Evolutionary conservation across 2,329 filamentous ascomycete species (phyloP).

Genomic region (Talaromyces sp.): DNA sequence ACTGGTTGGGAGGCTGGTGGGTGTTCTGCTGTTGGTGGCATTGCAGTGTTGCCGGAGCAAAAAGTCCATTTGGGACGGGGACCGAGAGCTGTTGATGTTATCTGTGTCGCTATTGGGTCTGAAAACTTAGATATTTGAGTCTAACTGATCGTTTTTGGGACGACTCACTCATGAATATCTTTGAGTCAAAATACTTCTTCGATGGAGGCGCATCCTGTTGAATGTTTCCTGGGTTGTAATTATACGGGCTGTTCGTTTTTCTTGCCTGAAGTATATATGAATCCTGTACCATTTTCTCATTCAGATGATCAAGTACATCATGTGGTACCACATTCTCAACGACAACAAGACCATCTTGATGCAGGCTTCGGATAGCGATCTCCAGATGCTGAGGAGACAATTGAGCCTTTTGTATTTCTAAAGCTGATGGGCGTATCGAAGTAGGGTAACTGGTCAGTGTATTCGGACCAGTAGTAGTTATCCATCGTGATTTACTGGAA

Average conservation of each 20-base stretch:
- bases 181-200: constrained; percentile 30
- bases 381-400: constrained; percentile 54
- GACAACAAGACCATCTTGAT: constrained; percentile 56
- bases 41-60: constrained; percentile 56
- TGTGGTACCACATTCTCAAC: constrained; percentile 53
- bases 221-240: constrained; percentile 42
- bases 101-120: constrained; percentile 26
- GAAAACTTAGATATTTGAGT: constrained; percentile 38
- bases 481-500: not conserved
- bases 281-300: constrained; percentile 59
- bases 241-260: constrained; percentile 24
- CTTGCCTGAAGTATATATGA: constrained; percentile 55
- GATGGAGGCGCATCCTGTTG: constrained; percentile 58
- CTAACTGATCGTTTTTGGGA: constrained; percentile 42
- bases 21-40: constrained; percentile 47
- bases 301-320: constrained; percentile 53
- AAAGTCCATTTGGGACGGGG: constrained; percentile 57
- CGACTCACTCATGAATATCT: constrained; percentile 43
- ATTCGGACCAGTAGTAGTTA: not conserved
- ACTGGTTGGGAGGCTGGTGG: constrained; percentile 46
- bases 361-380: constrained; percentile 51
- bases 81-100: constrained; percentile 51
- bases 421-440: constrained; percentile 39
- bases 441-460: constrained; percentile 22
- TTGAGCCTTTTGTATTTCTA: constrained; percentile 38